phyloP scores from a whole-genome alignment of 192 early-diverging fungal genomes.

The Phlyctochytrium planicorne region DNA sequence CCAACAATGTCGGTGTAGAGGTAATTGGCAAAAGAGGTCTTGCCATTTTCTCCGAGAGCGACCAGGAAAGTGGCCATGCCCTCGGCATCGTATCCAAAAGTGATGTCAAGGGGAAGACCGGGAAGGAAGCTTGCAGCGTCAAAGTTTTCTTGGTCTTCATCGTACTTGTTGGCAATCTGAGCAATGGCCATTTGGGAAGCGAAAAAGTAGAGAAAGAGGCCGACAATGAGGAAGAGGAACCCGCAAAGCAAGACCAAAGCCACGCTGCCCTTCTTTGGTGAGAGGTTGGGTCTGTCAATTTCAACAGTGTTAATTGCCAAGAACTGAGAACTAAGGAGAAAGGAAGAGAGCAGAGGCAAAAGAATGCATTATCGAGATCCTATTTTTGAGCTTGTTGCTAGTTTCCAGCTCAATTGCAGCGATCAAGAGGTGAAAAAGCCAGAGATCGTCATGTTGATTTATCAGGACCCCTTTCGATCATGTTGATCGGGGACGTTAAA shows the following conservation, averaged over 20 bases:
- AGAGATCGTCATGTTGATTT: too few species aligned
- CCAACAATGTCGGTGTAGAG: constrained; percentile 9
- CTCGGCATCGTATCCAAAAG: constrained; percentile 12
- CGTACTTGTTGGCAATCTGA: not conserved
- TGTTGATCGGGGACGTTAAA: too few species aligned
- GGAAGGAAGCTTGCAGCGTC: constrained; percentile 5
- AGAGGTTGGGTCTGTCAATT: too few species aligned
- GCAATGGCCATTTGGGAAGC: not conserved
- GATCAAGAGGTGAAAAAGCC: too few species aligned
- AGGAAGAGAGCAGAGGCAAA: too few species aligned
- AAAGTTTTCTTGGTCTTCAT: not conserved
- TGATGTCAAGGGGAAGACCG: constrained; percentile 11
- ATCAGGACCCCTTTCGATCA: too few species aligned
- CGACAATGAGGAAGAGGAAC: not conserved
- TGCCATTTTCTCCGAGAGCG: constrained; percentile 8
- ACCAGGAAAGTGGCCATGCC: constrained; percentile 3
- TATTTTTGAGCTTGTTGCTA: too few species aligned
- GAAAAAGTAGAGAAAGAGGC: not conserved
- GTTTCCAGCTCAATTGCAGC: too few species aligned
- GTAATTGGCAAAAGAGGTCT: constrained; percentile 7
- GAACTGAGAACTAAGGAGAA: too few species aligned
- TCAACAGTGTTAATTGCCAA: too few species aligned
- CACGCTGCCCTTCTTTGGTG: not conserved
- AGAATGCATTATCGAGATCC: too few species aligned
- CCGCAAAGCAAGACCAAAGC: not conserved